These are phyloP conservation scores for Trametes cubensis DNA, from an alignment of 768 basidiomycete species.

Conservation along the genomic window DNA sequence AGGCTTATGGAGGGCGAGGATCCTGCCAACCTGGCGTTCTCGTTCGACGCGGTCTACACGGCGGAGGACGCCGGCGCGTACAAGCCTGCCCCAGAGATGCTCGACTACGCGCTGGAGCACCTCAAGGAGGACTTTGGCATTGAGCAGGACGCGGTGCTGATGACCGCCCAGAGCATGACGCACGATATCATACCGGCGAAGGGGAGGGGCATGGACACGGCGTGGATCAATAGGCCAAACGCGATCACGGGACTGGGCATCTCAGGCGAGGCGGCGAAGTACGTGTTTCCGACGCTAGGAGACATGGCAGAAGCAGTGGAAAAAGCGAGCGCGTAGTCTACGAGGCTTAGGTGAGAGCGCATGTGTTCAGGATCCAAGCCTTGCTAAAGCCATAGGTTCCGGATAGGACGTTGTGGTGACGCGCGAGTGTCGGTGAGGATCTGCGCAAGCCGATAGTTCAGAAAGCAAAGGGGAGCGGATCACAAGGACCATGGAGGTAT, in stretches of 20 bases:
- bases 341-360: no score
- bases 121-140: constrained; percentile 34
- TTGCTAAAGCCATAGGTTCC: no score
- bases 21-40: constrained; percentile 42
- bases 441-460: no score
- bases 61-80: constrained; percentile 76
- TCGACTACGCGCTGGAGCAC: constrained; percentile 50
- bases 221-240: constrained; percentile 65
- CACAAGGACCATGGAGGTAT: no score
- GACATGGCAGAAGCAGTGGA: constrained; percentile 64
- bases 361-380: no score
- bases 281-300: constrained; percentile 57
- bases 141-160: constrained; percentile 52
- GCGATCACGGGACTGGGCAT: constrained; percentile 42
- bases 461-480: no score
- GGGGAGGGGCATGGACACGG: constrained; percentile 55
- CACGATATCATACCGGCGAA: constrained; percentile 71
- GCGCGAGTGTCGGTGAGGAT: no score
- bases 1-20: constrained; percentile 43
- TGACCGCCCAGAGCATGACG: constrained; percentile 66
- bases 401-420: no score
- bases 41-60: constrained; percentile 68
- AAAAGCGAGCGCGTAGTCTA: constrained; percentile 27
- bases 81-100: constrained; percentile 65
- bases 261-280: constrained; percentile 30